Base-by-base conservation (phyloP, 768 basidiomycete species). In the Pleurotus cornucopiae region DNA sequence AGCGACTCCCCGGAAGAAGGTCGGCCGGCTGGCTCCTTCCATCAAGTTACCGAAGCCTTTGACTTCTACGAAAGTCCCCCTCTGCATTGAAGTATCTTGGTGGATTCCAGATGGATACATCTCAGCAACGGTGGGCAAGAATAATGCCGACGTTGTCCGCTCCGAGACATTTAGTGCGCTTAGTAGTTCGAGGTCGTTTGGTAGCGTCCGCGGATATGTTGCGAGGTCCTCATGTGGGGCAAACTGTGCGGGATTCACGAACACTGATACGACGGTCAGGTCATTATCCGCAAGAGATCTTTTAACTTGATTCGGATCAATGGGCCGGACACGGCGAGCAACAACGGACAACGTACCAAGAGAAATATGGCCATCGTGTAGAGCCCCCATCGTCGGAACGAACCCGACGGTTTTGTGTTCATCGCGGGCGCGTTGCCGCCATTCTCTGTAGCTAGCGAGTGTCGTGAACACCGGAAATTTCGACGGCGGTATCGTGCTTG, bases 171-270 rank as follows among this genome's bases (percentile, higher is more conserved):
- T 64, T 34, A 80, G 73, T 4, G 70, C 66, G 13, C 65, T 61
- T 16, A 97, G 79, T 12, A 83, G 73, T 47, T 79, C 73, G 16
- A 98, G 77, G 69, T 99, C 97, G 2, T 68, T 63, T 0, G 85
- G 76, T 3, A 99, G 75, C 0, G 94, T 96, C 40, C 94, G 86
- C 1, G 97, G 97, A 69, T 99, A 99, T 4, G 87, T 84, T 23
- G 80, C 78, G 2, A 98, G 83, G 67, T 98, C 97, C 72, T 99
- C 97, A 61, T 93, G 86, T 0, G 93, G 95, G 1, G 96, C 92
- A 63, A 99, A 99, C 69, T 98, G 95, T 2, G 95, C 89, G 0
- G 97, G 97, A 67, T 99, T 98, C 57, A 99, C 95, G 69, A 98
- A 99, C 62, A 99, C 92, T 23, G 95, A 97, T 57, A 98, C 74